Base-by-base conservation (phyloP, 2,329 filamentous ascomycete species). In the Aspergillus texensis region DNA sequence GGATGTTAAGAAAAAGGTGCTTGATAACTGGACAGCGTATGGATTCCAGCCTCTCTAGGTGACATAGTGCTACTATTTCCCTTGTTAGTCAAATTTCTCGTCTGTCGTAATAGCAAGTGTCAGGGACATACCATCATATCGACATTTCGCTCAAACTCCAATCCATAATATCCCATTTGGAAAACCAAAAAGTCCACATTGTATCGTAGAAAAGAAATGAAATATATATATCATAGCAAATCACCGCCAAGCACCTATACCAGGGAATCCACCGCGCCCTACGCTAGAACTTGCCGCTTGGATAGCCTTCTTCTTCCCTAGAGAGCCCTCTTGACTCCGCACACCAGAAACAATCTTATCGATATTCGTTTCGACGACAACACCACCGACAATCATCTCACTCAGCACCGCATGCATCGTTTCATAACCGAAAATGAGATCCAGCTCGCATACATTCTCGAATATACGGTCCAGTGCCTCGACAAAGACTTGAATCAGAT, bases 351-450 rank as follows among this genome's bases (percentile, higher is more conserved):
- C 91, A 60, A 98, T 95, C 77, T 89, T 89, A 62, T 97, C 93
- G 65, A 96, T 80, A 71, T 90, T 92, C 36, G 94, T 97, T 82
- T 98, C 94, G 28, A 98, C 89, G 19, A 98, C 94, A 16, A 97
- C 93, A 1, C 94, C 94, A 16, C 94, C 94, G 19, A 97, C 92
- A 62, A 98, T 91, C 92, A 98, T 96, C 83, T 98, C 94, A 62
- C 89, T 89, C 11, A 98, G 82, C 19, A 93, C 89, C 10, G 94
- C 91, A 82, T 99, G 95, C 72, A 99, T 84, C 19, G 93, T 96
- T 85, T 99, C 95, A 72, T 97, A 99, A 77, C 98, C 98, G 83
- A 99, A 99, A 78, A 99, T 99, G 70, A 99, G 85, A 78, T 99
- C 94, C 61, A 99, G 84, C 82, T 99, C 95, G 85, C 95, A 99